A percentile compares a stretch with the other conserved stretches of the same genome.
phyloP scores from a whole-genome alignment of 148 eudicot genomes.

The Polygonum aviculare region DNA sequence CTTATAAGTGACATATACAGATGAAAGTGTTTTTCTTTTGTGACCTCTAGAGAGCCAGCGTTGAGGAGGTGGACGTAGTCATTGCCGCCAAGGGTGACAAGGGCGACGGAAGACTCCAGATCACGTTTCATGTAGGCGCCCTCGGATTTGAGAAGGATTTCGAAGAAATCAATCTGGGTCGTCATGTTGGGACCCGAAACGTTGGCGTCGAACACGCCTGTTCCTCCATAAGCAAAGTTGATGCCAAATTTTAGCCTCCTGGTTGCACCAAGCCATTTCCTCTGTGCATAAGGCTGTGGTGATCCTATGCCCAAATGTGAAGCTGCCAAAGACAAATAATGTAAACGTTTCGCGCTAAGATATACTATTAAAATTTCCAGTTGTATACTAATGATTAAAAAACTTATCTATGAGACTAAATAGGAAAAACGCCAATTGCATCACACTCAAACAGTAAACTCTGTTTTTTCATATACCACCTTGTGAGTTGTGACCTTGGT shows the following conservation, averaged over 20 bases:
- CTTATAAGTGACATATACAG: too few species aligned
- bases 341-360: neutral
- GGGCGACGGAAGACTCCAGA: slow-evolving; percentile 32
- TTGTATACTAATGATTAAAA: too few species aligned
- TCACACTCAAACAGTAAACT: neutral
- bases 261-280: slow-evolving; percentile 10
- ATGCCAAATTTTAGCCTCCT: slow-evolving; percentile 26
- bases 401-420: too few species aligned
- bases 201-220: slow-evolving; percentile 48
- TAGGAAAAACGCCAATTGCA: too few species aligned
- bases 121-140: slow-evolving; percentile 26
- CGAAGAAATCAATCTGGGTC: slow-evolving; percentile 25
- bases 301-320: slow-evolving; percentile 19
- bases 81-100: slow-evolving; percentile 40
- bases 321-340: neutral
- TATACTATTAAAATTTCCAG: too few species aligned
- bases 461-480: neutral
- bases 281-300: slow-evolving; percentile 37
- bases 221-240: slow-evolving; percentile 66
- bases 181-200: slow-evolving; percentile 37
- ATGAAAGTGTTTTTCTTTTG: neutral
- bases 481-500: too few species aligned
- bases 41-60: neutral
- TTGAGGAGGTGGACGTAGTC: slow-evolving; percentile 39
- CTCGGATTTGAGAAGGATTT: slow-evolving; percentile 16